Conservation (phyloP, 2,329 filamentous ascomycete genomes). For the Orbilia blumenaviensis region DNA sequence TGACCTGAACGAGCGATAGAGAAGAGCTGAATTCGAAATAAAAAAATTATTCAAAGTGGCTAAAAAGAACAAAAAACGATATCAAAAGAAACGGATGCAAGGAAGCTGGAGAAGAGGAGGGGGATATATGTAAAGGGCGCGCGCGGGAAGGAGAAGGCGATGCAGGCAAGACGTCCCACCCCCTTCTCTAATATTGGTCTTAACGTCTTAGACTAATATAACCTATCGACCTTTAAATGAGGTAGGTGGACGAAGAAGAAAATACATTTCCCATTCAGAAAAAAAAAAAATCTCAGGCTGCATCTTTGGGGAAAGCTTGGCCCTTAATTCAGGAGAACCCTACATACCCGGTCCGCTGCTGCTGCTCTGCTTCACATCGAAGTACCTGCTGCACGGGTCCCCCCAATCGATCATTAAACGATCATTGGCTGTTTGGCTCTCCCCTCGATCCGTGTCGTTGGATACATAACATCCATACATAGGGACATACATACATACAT, state of each 20-base stretch:
- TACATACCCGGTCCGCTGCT: constrained; percentile 32
- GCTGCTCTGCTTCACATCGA: constrained; percentile 16
- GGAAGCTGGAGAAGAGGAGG: constrained; percentile 24
- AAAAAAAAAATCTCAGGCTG: constrained; percentile 48
- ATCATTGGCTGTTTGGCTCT: constrained; percentile 23
- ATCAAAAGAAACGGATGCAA: constrained; percentile 20
- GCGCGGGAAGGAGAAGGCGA: constrained; percentile 42
- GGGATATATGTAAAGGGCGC: constrained; percentile 44
- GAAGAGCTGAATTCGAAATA: constrained; percentile 34
- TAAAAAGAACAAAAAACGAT: constrained; percentile 17
- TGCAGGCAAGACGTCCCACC: constrained; percentile 41
- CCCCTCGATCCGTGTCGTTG: constrained; percentile 28
- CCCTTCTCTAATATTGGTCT: constrained; percentile 46
- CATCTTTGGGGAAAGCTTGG: constrained; percentile 53
- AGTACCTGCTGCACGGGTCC: constrained; percentile 16
- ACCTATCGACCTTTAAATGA: constrained; percentile 46
- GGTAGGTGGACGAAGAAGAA: constrained; percentile 49
- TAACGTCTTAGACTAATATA: constrained; percentile 33
- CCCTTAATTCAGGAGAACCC: constrained; percentile 53
- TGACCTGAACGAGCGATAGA: constrained; percentile 44
- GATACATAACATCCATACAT: background rate
- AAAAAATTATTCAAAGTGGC: no score
- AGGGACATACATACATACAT: no score
- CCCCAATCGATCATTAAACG: constrained; percentile 29
- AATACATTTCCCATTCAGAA: constrained; percentile 6